Evolutionary conservation across 208 protist species (phyloP).

Genomic region (Leishmania aethiopica): DNA sequence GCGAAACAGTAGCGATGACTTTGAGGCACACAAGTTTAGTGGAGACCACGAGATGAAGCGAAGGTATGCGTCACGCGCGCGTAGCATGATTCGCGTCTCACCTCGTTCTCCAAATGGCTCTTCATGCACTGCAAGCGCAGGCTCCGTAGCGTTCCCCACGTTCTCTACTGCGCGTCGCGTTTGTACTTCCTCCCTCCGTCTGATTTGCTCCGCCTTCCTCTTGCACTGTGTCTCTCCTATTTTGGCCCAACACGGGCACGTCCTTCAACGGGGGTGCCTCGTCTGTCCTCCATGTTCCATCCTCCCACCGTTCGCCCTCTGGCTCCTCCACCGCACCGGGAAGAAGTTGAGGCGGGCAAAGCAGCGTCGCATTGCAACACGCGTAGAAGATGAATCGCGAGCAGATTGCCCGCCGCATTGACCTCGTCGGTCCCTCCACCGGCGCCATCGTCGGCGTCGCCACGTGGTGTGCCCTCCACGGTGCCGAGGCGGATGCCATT

Average conservation of each 20-base stretch:
- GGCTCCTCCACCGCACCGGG: not conserved
- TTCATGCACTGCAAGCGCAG: not conserved
- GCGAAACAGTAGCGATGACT: not conserved
- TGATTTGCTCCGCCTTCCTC: not conserved
- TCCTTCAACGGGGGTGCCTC: not conserved
- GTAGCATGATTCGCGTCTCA: not conserved
- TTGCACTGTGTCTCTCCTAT: not conserved
- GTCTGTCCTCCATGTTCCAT: not conserved
- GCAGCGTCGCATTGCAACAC: not conserved
- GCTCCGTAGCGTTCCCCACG: not conserved
- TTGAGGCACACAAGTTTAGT: not conserved
- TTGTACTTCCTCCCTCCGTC: not conserved
- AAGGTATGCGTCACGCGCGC: not conserved
- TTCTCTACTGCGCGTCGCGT: not conserved
- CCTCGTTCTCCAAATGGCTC: not conserved
- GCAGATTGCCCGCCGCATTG: conserved; percentile 59
- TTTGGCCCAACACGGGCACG: not conserved
- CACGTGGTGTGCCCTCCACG: conserved; percentile 88
- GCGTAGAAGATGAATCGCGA: conserved; percentile 56
- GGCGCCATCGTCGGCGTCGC: conserved; percentile 84
- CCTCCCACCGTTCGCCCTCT: not conserved
- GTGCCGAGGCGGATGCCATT: conserved; percentile 69
- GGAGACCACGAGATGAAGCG: not conserved
- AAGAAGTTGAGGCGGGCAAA: not conserved
- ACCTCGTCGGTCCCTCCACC: conserved; percentile 70